Evolutionary conservation across 179 eudicot species (phyloP).

Genomic region (Amaranthus tricolor): DNA sequence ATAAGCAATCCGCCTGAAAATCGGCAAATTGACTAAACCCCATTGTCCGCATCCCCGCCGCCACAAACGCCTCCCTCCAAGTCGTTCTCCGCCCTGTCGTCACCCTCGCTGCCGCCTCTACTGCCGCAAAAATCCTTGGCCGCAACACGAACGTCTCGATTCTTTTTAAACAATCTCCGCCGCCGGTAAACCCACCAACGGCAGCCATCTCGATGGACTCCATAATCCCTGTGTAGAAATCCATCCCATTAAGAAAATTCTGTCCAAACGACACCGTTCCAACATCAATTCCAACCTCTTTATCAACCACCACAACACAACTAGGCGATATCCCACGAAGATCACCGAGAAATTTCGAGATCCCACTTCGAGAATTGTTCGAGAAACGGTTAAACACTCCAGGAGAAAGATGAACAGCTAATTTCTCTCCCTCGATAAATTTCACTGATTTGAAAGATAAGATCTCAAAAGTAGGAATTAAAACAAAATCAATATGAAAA

Average conservation of each 20-base stretch:
- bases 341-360: slow-evolving; percentile 48
- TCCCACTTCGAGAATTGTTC: slow-evolving; percentile 34
- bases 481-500: slow-evolving; percentile 64
- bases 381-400: slow-evolving; percentile 41
- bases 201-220: slow-evolving; percentile 75
- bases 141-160: slow-evolving; percentile 64
- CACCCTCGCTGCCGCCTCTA: slow-evolving; percentile 50
- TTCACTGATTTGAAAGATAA: slow-evolving; percentile 61
- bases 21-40: slow-evolving; percentile 85
- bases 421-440: slow-evolving; percentile 61
- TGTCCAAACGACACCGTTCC: slow-evolving; percentile 52
- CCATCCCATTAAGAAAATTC: slow-evolving; percentile 60
- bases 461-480: slow-evolving; percentile 57
- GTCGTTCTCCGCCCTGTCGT: slow-evolving; percentile 40
- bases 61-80: slow-evolving; percentile 68
- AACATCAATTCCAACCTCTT: slow-evolving; percentile 53
- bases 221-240: slow-evolving; percentile 66
- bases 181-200: slow-evolving; percentile 30
- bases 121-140: slow-evolving; percentile 71
- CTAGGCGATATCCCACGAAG: slow-evolving; percentile 55
- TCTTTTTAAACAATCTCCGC: slow-evolving; percentile 56
- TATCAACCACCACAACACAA: slow-evolving; percentile 59
- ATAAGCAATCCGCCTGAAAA: slow-evolving; percentile 78
- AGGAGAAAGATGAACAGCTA: slow-evolving; percentile 58
- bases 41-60: slow-evolving; percentile 64